Evolutionary conservation across 192 early-diverging fungal species (phyloP).

Genomic region (Mortierella claussenii): DNA sequence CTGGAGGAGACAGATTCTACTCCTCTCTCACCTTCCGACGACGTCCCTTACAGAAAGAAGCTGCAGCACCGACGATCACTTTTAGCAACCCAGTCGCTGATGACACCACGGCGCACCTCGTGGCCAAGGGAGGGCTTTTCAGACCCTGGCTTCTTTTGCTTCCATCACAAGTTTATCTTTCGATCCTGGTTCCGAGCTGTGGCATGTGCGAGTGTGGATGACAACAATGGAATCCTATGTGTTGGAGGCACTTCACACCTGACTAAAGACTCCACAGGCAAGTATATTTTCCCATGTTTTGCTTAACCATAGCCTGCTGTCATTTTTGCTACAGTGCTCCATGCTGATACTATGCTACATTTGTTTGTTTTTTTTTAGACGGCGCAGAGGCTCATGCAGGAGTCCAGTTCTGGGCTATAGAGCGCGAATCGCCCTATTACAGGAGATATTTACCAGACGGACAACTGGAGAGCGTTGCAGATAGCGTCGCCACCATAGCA

Average conservation of each 20-base stretch:
- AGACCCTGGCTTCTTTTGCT: constrained; percentile 57
- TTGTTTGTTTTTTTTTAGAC: not conserved
- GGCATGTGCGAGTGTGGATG: constrained; percentile 55
- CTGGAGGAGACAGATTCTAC: not conserved
- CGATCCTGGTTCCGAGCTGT: constrained; percentile 55
- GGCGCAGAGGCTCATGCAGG: not conserved
- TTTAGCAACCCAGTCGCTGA: constrained; percentile 37
- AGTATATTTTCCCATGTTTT: not conserved
- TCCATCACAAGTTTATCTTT: constrained; percentile 63
- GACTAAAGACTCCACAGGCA: constrained; percentile 12
- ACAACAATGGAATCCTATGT: constrained; percentile 48
- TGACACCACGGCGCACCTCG: constrained; percentile 16
- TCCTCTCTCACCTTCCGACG: constrained; percentile 12
- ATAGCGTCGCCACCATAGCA: not conserved
- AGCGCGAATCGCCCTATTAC: constrained; percentile 24
- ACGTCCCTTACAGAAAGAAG: constrained; percentile 3
- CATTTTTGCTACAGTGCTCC: not conserved
- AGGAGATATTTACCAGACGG: constrained; percentile 11
- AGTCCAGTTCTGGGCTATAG: constrained; percentile 21
- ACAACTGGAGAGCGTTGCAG: not conserved
- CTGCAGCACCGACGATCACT: constrained; percentile 27
- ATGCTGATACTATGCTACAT: not conserved
- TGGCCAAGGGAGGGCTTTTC: constrained; percentile 59
- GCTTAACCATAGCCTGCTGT: too few species aligned
- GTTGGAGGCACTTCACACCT: constrained; percentile 54